phyloP scores from a whole-genome alignment of 2,329 filamentous ascomycete species.

The Allantophomopsis cytisporea region DNA sequence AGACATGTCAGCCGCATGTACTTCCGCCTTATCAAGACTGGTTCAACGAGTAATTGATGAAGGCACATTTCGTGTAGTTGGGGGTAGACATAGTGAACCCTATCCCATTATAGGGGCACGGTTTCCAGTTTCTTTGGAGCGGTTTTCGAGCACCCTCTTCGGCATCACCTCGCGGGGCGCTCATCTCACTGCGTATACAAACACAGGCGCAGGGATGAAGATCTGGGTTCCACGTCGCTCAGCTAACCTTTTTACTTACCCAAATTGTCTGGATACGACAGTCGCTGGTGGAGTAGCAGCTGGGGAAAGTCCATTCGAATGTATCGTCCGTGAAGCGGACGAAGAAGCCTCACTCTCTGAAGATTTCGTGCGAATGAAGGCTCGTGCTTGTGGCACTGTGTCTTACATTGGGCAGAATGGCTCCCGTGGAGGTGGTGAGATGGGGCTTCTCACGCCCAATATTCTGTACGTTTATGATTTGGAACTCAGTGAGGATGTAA shows the following conservation, averaged over 20 bases:
- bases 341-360: slow-evolving; percentile 62
- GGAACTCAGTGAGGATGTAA: slow-evolving; percentile 41
- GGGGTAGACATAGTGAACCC: slow-evolving; percentile 67
- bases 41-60: neutral
- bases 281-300: slow-evolving; percentile 67
- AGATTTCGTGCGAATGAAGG: slow-evolving; percentile 36
- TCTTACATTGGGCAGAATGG: slow-evolving; percentile 56
- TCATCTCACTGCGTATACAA: slow-evolving; percentile 52
- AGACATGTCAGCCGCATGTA: too few relatives aligned
- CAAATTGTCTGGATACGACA: slow-evolving; percentile 64
- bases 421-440: slow-evolving; percentile 48
- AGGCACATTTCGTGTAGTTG: slow-evolving; percentile 57
- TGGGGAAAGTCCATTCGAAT: slow-evolving; percentile 50
- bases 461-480: slow-evolving; percentile 68
- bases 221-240: slow-evolving; percentile 64
- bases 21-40: too few relatives aligned
- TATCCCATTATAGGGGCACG: slow-evolving; percentile 60
- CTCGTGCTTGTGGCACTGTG: slow-evolving; percentile 42
- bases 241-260: slow-evolving; percentile 56
- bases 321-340: slow-evolving; percentile 54
- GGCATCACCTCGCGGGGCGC: slow-evolving; percentile 53
- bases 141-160: slow-evolving; percentile 48
- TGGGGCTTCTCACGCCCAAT: slow-evolving; percentile 47
- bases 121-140: slow-evolving; percentile 47
- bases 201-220: slow-evolving; percentile 31